Conservation (phyloP, 1,284 basidiomycete genomes). For the Ceratorhiza oryzae-sativae region DNA sequence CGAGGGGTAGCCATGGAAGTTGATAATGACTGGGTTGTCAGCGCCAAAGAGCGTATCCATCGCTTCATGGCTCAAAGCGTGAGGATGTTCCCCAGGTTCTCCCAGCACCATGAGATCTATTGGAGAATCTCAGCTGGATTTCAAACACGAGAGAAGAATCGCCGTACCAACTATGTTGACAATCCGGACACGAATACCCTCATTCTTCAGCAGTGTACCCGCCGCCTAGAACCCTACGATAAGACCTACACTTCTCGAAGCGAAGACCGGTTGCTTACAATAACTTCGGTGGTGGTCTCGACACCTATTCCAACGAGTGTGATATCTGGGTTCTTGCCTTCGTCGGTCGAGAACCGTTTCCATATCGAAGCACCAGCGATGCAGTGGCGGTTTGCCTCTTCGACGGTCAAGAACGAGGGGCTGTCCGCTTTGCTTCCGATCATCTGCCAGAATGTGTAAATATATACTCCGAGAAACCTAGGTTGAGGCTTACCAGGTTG, state of each 20-base stretch:
- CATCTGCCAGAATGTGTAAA: conserved; percentile 28
- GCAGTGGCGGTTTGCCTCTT: conserved; percentile 63
- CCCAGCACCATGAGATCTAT: conserved; percentile 79
- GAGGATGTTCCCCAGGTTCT: conserved; percentile 72
- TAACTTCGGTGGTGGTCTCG: conserved; percentile 77
- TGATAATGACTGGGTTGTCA: conserved; percentile 75
- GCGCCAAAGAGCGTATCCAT: conserved; percentile 76
- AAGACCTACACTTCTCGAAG: neutral
- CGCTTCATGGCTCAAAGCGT: conserved; percentile 68
- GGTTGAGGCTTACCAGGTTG: conserved; percentile 57
- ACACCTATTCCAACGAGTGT: conserved; percentile 78
- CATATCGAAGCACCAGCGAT: conserved; percentile 77
- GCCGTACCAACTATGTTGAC: conserved; percentile 70
- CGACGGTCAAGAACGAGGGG: conserved; percentile 39
- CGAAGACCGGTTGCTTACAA: conserved; percentile 46
- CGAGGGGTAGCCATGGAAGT: conserved; percentile 84
- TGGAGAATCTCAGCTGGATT: neutral
- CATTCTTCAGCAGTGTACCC: conserved; percentile 71
- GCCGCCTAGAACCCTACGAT: conserved; percentile 57
- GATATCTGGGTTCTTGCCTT: conserved; percentile 71
- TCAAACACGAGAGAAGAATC: neutral
- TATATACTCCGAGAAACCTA: neutral
- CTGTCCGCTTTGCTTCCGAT: conserved; percentile 44
- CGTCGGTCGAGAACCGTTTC: conserved; percentile 76
- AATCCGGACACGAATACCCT: conserved; percentile 73